Evolutionary conservation across 305 asterid species (phyloP).

Genomic region (Fraxinus baroniana): DNA sequence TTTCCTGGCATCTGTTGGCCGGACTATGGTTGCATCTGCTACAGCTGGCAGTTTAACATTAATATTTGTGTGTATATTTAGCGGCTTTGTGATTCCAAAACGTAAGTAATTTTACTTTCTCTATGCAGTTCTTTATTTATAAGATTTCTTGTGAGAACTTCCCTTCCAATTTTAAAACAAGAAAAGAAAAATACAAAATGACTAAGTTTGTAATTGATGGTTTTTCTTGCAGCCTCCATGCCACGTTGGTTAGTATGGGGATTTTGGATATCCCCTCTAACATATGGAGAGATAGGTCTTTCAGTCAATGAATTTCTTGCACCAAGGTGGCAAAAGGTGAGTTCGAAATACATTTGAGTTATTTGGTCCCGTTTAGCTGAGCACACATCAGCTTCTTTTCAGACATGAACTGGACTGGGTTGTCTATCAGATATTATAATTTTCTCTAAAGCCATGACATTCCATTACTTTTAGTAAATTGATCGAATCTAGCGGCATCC

Average conservation of each 20-base stretch:
- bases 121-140: background rate
- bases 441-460: background rate
- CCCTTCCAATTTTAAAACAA: background rate
- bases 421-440: background rate
- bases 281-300: slow-evolving; percentile 52
- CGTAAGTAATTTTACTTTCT: slow-evolving; percentile 8
- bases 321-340: slow-evolving; percentile 45
- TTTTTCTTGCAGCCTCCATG: slow-evolving; percentile 27
- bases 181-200: background rate
- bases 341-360: background rate
- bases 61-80: slow-evolving; percentile 14
- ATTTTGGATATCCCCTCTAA: slow-evolving; percentile 49
- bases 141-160: background rate
- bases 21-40: slow-evolving; percentile 25
- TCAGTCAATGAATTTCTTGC: slow-evolving; percentile 45
- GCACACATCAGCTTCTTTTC: background rate
- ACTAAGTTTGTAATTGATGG: background rate
- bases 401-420: background rate
- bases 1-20: slow-evolving; percentile 24
- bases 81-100: slow-evolving; percentile 24
- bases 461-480: background rate
- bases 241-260: slow-evolving; percentile 42
- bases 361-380: background rate
- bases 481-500: background rate
- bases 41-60: slow-evolving; percentile 16